These are phyloP conservation scores for Tolypocladium ophioglossoides DNA, from an alignment of 2,329 filamentous ascomycete genomes.

Conservation along the genomic window DNA sequence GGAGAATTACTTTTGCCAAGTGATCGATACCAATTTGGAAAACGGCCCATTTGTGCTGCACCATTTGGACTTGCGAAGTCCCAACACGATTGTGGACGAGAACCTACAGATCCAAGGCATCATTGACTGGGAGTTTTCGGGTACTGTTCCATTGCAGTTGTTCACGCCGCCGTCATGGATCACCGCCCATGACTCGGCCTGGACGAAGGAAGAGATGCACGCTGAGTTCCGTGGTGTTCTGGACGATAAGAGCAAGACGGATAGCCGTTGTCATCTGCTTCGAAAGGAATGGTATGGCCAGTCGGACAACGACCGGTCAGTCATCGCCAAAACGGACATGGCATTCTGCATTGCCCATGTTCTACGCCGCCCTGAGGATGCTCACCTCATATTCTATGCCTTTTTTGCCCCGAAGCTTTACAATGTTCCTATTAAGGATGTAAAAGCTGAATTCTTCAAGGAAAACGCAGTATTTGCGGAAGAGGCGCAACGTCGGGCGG, in stretches of 20 bases:
- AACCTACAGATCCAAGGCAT: constrained; percentile 11
- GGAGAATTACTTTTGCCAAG: no score
- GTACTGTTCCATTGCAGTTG: constrained; percentile 6
- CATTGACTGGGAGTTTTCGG: constrained; percentile 17
- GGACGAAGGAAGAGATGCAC: constrained; percentile 2
- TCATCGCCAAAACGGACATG: constrained; percentile 1
- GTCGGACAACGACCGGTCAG: neutral
- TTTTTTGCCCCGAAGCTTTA: constrained; percentile 4
- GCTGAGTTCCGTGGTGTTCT: constrained; percentile 6
- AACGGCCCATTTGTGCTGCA: constrained; percentile 10
- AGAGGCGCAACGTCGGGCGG: constrained; percentile 6
- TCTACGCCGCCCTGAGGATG: constrained; percentile 6
- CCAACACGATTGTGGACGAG: constrained; percentile 15
- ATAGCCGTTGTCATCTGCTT: constrained; percentile 2
- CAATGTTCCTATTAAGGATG: constrained; percentile 3
- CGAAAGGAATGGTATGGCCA: constrained; percentile 8
- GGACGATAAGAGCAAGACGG: constrained; percentile 3
- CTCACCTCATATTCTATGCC: constrained; percentile 5
- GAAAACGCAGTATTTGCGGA: constrained; percentile 2
- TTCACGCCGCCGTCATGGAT: constrained; percentile 11
- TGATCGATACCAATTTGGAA: constrained; percentile 5
- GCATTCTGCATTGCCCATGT: constrained; percentile 9
- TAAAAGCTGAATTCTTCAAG: constrained; percentile 8
- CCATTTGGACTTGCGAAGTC: constrained; percentile 11
- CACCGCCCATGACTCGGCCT: constrained; percentile 5